phyloP scores from a whole-genome alignment of 2,329 filamentous ascomycete species.

The Cryphonectria japonica region DNA sequence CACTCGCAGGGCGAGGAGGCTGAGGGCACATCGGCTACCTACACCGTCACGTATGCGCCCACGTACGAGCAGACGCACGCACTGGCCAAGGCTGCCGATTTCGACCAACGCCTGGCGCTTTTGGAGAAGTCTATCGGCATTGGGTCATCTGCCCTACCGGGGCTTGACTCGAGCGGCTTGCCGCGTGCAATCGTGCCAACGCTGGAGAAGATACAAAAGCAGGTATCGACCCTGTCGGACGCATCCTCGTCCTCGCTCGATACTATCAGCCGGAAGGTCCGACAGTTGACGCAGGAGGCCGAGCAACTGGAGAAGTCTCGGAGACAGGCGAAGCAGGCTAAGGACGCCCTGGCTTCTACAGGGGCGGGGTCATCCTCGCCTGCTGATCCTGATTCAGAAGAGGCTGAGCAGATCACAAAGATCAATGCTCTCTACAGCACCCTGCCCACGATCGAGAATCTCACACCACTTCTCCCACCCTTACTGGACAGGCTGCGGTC shows the following conservation, averaged over 20 bases:
- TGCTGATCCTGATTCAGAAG: conserved; percentile 46
- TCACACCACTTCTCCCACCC: conserved; percentile 82
- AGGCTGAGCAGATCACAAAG: conserved; percentile 77
- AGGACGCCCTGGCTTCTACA: conserved; percentile 59
- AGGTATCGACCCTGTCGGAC: conserved; percentile 75
- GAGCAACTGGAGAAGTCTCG: conserved; percentile 70
- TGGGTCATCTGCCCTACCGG: conserved; percentile 68
- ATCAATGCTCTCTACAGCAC: conserved; percentile 91
- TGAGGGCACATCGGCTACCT: conserved; percentile 50
- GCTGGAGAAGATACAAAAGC: conserved; percentile 78
- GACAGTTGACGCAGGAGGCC: conserved; percentile 72
- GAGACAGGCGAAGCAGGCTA: conserved; percentile 63
- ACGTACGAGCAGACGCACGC: conserved; percentile 70
- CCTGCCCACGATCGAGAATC: conserved; percentile 82
- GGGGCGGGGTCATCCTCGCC: conserved; percentile 35
- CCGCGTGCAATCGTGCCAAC: conserved; percentile 78
- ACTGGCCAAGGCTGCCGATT: conserved; percentile 81
- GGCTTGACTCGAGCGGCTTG: conserved; percentile 59
- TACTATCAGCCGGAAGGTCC: conserved; percentile 69
- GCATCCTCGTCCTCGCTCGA: conserved; percentile 75
- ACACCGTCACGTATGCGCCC: conserved; percentile 67
- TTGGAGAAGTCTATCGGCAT: conserved; percentile 84
- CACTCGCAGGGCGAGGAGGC: conserved; percentile 35
- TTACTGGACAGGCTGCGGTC: conserved; percentile 85
- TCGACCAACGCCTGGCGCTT: conserved; percentile 78